These are phyloP conservation scores for Leishmania lainsoni DNA, from an alignment of 208 protist genomes.

Conservation along the genomic window DNA sequence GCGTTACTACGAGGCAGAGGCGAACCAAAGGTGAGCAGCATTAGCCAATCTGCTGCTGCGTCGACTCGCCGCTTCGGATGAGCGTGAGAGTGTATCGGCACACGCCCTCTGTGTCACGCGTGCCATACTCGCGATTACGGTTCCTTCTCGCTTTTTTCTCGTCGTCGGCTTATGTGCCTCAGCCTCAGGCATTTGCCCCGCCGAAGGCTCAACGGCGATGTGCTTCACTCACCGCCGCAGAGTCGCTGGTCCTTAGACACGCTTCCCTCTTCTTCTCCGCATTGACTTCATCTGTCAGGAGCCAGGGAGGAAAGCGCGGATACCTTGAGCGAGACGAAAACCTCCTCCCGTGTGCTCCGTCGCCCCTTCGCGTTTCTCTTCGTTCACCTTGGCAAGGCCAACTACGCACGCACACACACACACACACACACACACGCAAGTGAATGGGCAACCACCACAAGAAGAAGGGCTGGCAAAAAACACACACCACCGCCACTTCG, in stretches of 20 bases:
- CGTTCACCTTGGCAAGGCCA: background rate
- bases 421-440: conserved; percentile 12
- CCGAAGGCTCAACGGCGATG: background rate
- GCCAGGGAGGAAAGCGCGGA: conserved; percentile 9
- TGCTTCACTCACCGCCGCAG: background rate
- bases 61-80: background rate
- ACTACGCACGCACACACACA: conserved; percentile 3
- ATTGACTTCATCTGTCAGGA: background rate
- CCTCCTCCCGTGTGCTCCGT: background rate
- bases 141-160: background rate
- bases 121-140: background rate
- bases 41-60: background rate
- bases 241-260: background rate
- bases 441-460: background rate
- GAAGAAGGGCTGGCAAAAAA: background rate
- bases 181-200: background rate
- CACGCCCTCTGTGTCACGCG: background rate
- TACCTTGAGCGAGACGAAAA: background rate
- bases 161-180: background rate
- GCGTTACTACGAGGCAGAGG: background rate
- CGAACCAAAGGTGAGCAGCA: background rate
- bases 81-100: background rate
- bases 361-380: background rate
- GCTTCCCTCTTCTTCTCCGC: background rate
- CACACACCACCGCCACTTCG: background rate